Conservation (phyloP, 441 rosid genomes). For the Eruca vesicaria region DNA sequence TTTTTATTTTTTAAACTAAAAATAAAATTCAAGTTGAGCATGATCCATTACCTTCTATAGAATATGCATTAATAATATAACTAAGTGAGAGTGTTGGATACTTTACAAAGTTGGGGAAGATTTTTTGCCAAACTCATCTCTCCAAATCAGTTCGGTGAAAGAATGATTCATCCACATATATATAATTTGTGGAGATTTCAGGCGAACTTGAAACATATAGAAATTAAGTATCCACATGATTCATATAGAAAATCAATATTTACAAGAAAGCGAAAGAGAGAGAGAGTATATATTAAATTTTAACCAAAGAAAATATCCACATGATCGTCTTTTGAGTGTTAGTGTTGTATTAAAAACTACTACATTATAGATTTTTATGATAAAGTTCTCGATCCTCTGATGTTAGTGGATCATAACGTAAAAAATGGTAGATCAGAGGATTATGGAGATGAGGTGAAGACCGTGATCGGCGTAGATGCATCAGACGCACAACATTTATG, state of each 20-base stretch:
- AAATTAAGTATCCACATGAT: neutral
- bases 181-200: neutral
- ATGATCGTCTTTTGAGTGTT: neutral
- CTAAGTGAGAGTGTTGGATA: slow-evolving; percentile 10
- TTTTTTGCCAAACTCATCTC: slow-evolving; percentile 19
- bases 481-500: neutral
- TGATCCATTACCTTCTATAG: slow-evolving; percentile 24
- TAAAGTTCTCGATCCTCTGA: neutral
- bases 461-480: neutral
- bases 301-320: neutral
- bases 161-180: neutral
- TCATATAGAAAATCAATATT: neutral
- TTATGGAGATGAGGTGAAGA: neutral
- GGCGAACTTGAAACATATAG: neutral
- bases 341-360: neutral
- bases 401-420: neutral
- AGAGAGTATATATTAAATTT: neutral
- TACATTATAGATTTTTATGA: neutral
- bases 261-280: neutral
- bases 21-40: slow-evolving; percentile 20
- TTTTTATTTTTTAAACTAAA: neutral
- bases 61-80: slow-evolving; percentile 12
- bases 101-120: slow-evolving; percentile 29
- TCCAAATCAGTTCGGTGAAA: neutral
- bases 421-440: neutral